Percentiles rank a stretch among this genome's conserved stretches.
phyloP scores from a whole-genome alignment of 179 eudicot genomes.

The Silene noctiflora region DNA sequence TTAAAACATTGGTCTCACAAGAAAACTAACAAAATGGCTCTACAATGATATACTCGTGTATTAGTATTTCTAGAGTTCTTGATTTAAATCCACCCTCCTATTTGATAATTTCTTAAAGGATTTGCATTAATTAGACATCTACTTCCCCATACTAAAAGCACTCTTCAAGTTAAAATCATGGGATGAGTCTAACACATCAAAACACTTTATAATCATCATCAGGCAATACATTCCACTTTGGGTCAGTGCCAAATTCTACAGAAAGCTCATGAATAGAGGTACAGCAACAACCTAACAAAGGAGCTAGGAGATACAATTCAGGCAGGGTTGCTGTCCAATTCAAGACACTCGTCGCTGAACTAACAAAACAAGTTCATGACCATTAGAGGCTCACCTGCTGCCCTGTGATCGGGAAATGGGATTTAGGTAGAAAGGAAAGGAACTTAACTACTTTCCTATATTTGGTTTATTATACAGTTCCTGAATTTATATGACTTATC shows the following conservation, averaged over 20 bases:
- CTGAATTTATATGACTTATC: too few species aligned
- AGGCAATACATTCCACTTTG: background rate
- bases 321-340: background rate
- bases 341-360: background rate
- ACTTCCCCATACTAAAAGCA: background rate
- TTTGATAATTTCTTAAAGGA: background rate
- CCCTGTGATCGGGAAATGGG: background rate
- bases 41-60: background rate
- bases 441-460: too few species aligned
- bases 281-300: background rate
- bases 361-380: background rate
- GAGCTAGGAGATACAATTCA: background rate
- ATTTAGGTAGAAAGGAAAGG: background rate
- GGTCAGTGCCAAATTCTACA: background rate
- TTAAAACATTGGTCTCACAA: background rate
- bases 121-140: background rate
- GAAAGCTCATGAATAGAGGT: background rate
- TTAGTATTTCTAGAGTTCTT: background rate
- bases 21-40: background rate
- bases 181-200: background rate
- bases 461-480: too few species aligned
- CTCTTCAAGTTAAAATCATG: background rate
- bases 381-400: background rate
- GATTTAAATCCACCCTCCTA: background rate
- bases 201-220: background rate